Evolutionary conservation across 2,329 filamentous ascomycete species (phyloP).

Genomic region (Aspergillus neoniger): DNA sequence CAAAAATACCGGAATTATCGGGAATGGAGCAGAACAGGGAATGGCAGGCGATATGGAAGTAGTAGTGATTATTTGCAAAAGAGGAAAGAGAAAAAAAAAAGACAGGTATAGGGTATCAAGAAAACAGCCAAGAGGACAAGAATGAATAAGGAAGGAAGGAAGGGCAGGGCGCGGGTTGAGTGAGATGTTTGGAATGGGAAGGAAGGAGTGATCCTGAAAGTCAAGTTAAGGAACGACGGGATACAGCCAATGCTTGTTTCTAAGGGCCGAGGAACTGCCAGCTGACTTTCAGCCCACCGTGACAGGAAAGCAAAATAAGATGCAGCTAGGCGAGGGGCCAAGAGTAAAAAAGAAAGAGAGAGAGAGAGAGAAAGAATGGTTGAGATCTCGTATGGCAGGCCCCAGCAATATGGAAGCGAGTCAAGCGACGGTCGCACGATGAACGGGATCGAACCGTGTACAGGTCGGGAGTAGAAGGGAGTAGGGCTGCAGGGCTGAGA

Average conservation of each 20-base stretch:
- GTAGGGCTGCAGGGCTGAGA: slow-evolving; percentile 31
- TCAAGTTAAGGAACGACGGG: not conserved
- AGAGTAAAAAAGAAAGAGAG: not conserved
- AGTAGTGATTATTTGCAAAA: not conserved
- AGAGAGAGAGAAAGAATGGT: not conserved
- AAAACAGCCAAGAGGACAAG: not conserved
- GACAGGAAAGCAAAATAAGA: too few relatives aligned
- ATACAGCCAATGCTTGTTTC: not conserved
- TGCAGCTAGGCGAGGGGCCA: not conserved
- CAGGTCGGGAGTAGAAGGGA: not conserved
- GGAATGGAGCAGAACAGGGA: not conserved
- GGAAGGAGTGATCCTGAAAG: too few relatives aligned
- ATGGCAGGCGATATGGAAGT: not conserved
- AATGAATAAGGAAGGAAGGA: not conserved
- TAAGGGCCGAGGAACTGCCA: too few relatives aligned
- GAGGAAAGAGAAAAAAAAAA: not conserved
- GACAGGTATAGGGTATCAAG: not conserved
- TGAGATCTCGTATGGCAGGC: not conserved
- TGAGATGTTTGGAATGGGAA: not conserved
- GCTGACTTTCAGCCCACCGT: too few relatives aligned
- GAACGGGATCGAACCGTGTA: not conserved
- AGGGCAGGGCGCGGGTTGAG: not conserved
- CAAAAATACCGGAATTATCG: not conserved
- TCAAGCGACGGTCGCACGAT: not conserved
- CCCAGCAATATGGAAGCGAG: not conserved